Evolutionary conservation across 2,329 filamentous ascomycete species (phyloP).

Genomic region (Paecilomyces dactylethromorphus): DNA sequence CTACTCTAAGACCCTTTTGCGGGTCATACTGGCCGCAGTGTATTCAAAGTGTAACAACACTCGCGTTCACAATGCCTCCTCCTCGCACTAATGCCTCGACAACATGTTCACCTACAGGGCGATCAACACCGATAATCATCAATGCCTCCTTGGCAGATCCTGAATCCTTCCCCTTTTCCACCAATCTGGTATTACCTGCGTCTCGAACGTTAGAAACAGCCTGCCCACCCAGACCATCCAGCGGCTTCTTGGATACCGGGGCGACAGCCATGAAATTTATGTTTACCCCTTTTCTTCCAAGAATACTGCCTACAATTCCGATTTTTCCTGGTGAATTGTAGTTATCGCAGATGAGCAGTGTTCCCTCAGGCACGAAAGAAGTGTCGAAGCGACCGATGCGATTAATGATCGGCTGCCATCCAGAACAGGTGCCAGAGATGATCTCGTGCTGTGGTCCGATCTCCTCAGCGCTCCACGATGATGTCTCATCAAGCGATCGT

Average conservation of each 20-base stretch:
- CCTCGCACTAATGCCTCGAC: slow-evolving; percentile 42
- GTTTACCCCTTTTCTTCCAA: slow-evolving; percentile 67
- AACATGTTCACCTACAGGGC: slow-evolving; percentile 53
- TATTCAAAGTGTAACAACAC: slow-evolving; percentile 43
- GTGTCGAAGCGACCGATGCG: slow-evolving; percentile 68
- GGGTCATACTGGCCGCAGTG: too few relatives aligned
- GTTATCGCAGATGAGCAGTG: slow-evolving; percentile 70
- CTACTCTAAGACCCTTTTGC: not conserved
- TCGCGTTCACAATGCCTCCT: slow-evolving; percentile 49
- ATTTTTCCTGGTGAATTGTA: slow-evolving; percentile 79
- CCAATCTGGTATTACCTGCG: slow-evolving; percentile 11
- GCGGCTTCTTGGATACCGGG: slow-evolving; percentile 27
- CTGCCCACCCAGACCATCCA: not conserved
- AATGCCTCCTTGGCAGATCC: slow-evolving; percentile 58
- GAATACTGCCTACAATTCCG: slow-evolving; percentile 64
- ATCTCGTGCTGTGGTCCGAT: slow-evolving; percentile 41
- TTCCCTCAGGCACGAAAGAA: slow-evolving; percentile 66
- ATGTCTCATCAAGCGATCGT: slow-evolving; percentile 25
- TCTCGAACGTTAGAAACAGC: not conserved
- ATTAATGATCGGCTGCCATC: slow-evolving; percentile 53
- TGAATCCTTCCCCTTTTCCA: slow-evolving; percentile 15
- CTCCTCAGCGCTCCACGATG: slow-evolving; percentile 27
- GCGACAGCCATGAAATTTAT: slow-evolving; percentile 75
- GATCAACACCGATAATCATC: slow-evolving; percentile 74
- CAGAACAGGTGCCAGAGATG: slow-evolving; percentile 39